These are phyloP conservation scores for Tulasnella sp. DNA, from an alignment of 768 basidiomycete species.

Conservation along the genomic window DNA sequence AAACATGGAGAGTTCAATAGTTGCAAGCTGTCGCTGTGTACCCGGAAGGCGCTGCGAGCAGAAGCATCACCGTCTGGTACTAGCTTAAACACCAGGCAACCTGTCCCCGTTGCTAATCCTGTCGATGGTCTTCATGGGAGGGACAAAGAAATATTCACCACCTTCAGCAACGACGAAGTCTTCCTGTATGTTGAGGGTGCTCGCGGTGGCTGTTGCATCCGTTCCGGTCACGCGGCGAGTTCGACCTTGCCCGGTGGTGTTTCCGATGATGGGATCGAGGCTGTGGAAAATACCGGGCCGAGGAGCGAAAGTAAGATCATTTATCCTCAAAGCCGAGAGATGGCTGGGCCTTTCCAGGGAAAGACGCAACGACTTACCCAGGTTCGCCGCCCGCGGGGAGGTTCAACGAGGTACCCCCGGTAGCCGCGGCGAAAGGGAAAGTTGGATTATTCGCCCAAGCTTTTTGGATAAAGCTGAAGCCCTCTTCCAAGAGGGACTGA, in stretches of 20 bases:
- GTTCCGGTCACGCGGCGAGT: neutral
- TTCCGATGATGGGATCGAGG: slow-evolving; percentile 21
- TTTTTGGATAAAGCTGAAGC: slow-evolving; percentile 8
- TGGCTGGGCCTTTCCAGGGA: neutral
- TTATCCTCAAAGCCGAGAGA: neutral
- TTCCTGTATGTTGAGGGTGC: neutral
- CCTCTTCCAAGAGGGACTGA: slow-evolving; percentile 8
- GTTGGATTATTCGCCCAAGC: neutral
- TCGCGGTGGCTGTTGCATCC: neutral
- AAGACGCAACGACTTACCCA: neutral
- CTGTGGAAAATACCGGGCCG: neutral
- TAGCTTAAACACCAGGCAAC: neutral
- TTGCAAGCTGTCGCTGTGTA: too few relatives aligned
- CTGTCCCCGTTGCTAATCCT: neutral
- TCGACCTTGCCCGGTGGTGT: neutral
- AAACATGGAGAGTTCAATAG: too few relatives aligned
- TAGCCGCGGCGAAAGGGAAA: slow-evolving; percentile 10
- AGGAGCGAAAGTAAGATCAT: neutral
- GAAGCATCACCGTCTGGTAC: too few relatives aligned
- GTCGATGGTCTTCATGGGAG: slow-evolving; percentile 13
- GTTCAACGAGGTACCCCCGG: neutral
- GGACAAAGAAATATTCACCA: slow-evolving; percentile 27
- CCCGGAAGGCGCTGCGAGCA: too few relatives aligned
- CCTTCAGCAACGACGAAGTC: slow-evolving; percentile 22
- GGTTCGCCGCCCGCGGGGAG: neutral